phyloP scores from a whole-genome alignment of 2,329 filamentous ascomycete species.

The Fusarium sambucinum region DNA sequence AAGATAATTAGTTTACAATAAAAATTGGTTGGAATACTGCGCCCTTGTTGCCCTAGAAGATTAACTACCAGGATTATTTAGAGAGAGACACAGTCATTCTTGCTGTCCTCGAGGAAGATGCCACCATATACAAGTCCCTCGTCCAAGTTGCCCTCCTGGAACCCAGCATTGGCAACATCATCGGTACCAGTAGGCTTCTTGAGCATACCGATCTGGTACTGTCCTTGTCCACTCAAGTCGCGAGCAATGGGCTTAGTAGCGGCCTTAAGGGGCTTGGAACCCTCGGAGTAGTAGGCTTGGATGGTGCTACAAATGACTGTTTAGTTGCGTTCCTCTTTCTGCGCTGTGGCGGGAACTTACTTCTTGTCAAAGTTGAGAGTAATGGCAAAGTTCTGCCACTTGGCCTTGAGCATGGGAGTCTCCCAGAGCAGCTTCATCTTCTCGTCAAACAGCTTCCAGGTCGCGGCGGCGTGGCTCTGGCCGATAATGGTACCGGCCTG shows the following conservation, averaged over 20 bases:
- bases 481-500: conserved; percentile 67
- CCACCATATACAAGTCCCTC: conserved; percentile 66
- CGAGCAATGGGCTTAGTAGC: conserved; percentile 65
- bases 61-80: not conserved
- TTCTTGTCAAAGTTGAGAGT: conserved; percentile 68
- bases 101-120: conserved; percentile 65
- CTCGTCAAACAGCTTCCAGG: conserved; percentile 61
- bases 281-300: conserved; percentile 68
- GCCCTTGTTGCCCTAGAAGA: not conserved
- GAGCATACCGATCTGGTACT: conserved; percentile 72
- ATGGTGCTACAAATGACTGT: conserved; percentile 58
- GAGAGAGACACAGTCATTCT: conserved; percentile 52
- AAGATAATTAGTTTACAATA: not conserved
- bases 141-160: conserved; percentile 61
- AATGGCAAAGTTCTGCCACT: conserved; percentile 73
- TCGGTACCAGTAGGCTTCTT: conserved; percentile 68
- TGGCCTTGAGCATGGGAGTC: conserved; percentile 61
- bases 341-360: conserved; percentile 52
- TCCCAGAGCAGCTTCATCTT: conserved; percentile 64
- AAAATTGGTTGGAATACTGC: not conserved
- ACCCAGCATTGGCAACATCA: conserved; percentile 62
- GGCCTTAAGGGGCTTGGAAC: conserved; percentile 57
- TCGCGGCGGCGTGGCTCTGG: conserved; percentile 52
- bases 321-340: conserved; percentile 9
- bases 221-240: conserved; percentile 65